A percentile compares a stretch with the other conserved stretches of the same genome.
Conservation (phyloP, 2,329 filamentous ascomycete genomes). For the Blastomyces silverae region DNA sequence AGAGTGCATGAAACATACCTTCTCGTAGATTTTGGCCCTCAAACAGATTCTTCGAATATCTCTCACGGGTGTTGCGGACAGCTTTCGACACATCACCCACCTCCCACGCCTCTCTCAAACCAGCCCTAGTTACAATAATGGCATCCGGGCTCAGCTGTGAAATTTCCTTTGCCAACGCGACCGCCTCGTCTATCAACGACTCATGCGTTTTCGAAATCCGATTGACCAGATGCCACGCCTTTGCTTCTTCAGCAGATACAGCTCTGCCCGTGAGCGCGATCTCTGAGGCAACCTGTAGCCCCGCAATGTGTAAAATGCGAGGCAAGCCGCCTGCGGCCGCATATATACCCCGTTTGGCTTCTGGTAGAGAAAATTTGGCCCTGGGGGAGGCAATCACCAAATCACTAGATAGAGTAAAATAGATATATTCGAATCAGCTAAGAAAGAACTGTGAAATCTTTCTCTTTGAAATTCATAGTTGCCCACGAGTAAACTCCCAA, state of each 20-base stretch:
- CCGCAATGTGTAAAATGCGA: slow-evolving; percentile 59
- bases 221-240: slow-evolving; percentile 61
- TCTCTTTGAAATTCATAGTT: not conserved
- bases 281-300: slow-evolving; percentile 62
- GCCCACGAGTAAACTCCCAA: not conserved
- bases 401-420: slow-evolving; percentile 54
- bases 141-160: slow-evolving; percentile 63
- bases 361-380: slow-evolving; percentile 62
- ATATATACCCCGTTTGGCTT: slow-evolving; percentile 63
- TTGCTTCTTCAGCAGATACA: slow-evolving; percentile 54
- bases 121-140: slow-evolving; percentile 63
- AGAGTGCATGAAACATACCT: slow-evolving; percentile 56
- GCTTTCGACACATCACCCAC: slow-evolving; percentile 55
- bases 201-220: slow-evolving; percentile 59
- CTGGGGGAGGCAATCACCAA: slow-evolving; percentile 55
- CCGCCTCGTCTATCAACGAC: slow-evolving; percentile 66
- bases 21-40: slow-evolving; percentile 74
- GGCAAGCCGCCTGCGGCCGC: slow-evolving; percentile 65
- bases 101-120: slow-evolving; percentile 64
- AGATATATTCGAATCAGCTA: not conserved
- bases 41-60: slow-evolving; percentile 75
- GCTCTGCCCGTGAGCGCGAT: slow-evolving; percentile 60
- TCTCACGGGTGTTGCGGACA: slow-evolving; percentile 75
- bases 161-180: slow-evolving; percentile 55
- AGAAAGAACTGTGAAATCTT: not conserved